Conservation (phyloP, 495 filamentous ascomycete species). For the Letharia columbiana region DNA sequence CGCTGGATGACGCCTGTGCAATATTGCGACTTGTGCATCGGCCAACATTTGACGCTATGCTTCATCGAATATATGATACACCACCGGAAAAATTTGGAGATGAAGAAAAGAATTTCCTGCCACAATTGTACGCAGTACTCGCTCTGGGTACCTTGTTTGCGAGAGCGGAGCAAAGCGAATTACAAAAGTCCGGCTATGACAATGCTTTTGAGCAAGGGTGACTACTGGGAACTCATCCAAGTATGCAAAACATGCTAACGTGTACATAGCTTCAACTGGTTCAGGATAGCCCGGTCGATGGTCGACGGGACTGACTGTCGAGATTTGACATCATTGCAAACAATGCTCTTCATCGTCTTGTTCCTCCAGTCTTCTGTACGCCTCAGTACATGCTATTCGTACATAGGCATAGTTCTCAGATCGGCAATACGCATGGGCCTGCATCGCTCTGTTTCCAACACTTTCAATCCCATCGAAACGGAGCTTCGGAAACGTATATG, state of each 20-base stretch:
- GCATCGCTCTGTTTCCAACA: slow-evolving; percentile 66
- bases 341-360: slow-evolving; percentile 83
- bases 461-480: slow-evolving; percentile 76
- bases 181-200: slow-evolving; percentile 55
- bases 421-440: slow-evolving; percentile 81
- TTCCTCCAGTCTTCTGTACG: slow-evolving; percentile 89
- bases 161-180: slow-evolving; percentile 38
- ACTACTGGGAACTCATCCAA: slow-evolving; percentile 19
- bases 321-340: slow-evolving; percentile 76
- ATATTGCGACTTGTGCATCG: slow-evolving; percentile 82
- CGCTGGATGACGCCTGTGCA: slow-evolving; percentile 74
- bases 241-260: slow-evolving; percentile 12
- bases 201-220: slow-evolving; percentile 74
- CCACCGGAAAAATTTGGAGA: slow-evolving; percentile 59
- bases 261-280: slow-evolving; percentile 67
- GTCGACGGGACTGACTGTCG: slow-evolving; percentile 88
- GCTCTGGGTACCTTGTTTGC: slow-evolving; percentile 80
- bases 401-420: slow-evolving; percentile 80
- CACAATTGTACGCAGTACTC: slow-evolving; percentile 73
- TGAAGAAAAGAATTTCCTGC: slow-evolving; percentile 72
- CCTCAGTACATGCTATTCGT: slow-evolving; percentile 86
- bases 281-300: slow-evolving; percentile 67
- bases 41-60: slow-evolving; percentile 68
- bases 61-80: slow-evolving; percentile 72
- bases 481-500: slow-evolving; percentile 80